These are phyloP conservation scores for Spinacia oleracea DNA, from an alignment of 179 eudicot species.

Conservation along the genomic window DNA sequence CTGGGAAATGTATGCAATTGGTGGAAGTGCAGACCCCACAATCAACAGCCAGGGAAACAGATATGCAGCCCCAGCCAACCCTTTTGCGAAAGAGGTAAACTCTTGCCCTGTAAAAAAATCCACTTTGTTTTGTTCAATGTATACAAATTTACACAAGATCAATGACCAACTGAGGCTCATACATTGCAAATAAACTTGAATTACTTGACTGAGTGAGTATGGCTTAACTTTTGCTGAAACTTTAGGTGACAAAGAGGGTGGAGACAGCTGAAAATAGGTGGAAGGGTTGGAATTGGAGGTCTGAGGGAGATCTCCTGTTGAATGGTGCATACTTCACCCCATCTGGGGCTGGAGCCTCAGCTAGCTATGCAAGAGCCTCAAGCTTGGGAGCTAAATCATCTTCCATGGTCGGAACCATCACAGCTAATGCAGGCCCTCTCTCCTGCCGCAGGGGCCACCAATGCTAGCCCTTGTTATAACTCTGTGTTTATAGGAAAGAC, in stretches of 20 bases:
- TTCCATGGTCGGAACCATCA: slow-evolving; percentile 40
- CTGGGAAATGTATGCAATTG: slow-evolving; percentile 51
- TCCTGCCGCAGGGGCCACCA: slow-evolving; percentile 34
- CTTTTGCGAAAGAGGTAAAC: slow-evolving; percentile 39
- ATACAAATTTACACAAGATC: background rate
- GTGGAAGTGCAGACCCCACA: slow-evolving; percentile 45
- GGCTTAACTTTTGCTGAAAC: background rate
- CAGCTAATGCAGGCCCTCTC: slow-evolving; percentile 34
- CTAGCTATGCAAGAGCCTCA: slow-evolving; percentile 40
- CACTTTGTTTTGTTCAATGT: background rate
- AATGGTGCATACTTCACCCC: slow-evolving; percentile 41
- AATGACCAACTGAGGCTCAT: background rate
- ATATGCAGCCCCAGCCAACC: slow-evolving; percentile 38
- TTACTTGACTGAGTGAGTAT: background rate
- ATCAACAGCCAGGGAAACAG: slow-evolving; percentile 49
- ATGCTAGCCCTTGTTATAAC: slow-evolving; percentile 25
- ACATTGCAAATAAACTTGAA: background rate
- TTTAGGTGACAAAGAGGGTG: slow-evolving; percentile 41
- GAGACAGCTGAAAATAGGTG: slow-evolving; percentile 31
- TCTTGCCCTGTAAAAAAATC: background rate
- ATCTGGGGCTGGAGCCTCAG: slow-evolving; percentile 40
- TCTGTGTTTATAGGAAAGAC: slow-evolving; percentile 28
- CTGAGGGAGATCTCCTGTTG: slow-evolving; percentile 41
- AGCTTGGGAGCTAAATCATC: slow-evolving; percentile 43
- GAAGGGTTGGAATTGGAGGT: slow-evolving; percentile 47